Conservation (phyloP, 2,329 filamentous ascomycete species). For the Claviceps maximensis region DNA sequence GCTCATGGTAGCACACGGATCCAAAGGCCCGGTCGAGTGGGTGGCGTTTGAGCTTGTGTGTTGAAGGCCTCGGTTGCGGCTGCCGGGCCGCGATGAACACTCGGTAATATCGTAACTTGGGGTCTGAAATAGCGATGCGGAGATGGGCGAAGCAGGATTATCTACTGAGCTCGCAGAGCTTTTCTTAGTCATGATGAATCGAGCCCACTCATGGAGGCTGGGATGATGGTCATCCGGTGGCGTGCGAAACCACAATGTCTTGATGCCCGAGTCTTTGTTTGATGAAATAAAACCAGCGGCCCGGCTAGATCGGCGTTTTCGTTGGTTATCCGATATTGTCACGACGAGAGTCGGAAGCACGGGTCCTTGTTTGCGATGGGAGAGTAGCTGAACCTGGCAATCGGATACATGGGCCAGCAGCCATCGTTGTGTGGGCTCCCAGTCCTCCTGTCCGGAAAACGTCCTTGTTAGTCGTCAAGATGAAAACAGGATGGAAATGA, state of each 20-base stretch:
- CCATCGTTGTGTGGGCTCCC: conserved; percentile 40
- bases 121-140: conserved; percentile 38
- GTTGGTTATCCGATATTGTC: conserved; percentile 45
- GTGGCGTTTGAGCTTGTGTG: conserved; percentile 36
- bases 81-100: conserved; percentile 29
- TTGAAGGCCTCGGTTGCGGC: conserved; percentile 28
- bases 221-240: conserved; percentile 36
- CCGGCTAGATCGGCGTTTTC: conserved; percentile 51
- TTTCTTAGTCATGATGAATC: conserved; percentile 34
- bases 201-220: conserved; percentile 46
- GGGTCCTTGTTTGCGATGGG: conserved; percentile 49
- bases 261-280: conserved; percentile 34
- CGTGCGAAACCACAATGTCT: conserved; percentile 43
- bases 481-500: no score
- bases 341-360: conserved; percentile 46
- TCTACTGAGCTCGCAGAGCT: conserved; percentile 31
- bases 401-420: conserved; percentile 38
- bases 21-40: conserved; percentile 31
- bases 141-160: conserved; percentile 39
- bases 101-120: conserved; percentile 28
- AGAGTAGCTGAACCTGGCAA: conserved; percentile 44
- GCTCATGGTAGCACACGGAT: conserved; percentile 37
- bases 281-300: conserved; percentile 41
- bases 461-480: neutral
- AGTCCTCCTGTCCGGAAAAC: conserved; percentile 28